Percentiles rank a stretch among this genome's conserved stretches.
Conservation (phyloP, 495 filamentous ascomycete species). For the Pseudotulostoma volvatum region DNA sequence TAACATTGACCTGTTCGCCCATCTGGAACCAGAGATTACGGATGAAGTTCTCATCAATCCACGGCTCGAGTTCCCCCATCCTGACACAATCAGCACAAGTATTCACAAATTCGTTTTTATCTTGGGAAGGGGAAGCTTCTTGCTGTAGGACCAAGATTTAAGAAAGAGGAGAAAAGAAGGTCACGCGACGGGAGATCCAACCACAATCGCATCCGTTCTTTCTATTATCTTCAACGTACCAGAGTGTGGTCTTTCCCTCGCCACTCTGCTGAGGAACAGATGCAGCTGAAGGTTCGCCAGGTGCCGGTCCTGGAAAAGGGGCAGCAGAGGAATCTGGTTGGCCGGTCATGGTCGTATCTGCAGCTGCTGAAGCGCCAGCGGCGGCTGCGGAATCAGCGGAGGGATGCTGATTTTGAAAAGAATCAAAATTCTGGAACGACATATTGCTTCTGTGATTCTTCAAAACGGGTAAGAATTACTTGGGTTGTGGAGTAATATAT, state of each 20-base stretch:
- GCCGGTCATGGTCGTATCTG: slow-evolving; percentile 34
- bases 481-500: no score
- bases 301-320: slow-evolving; percentile 36
- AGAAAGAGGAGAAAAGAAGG: no score
- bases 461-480: neutral
- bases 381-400: slow-evolving; percentile 36
- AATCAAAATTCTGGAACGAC: slow-evolving; percentile 47
- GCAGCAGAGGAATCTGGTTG: slow-evolving; percentile 39
- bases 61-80: slow-evolving; percentile 99
- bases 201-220: neutral
- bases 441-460: slow-evolving; percentile 13
- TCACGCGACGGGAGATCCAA: no score
- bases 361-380: slow-evolving; percentile 34
- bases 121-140: no score
- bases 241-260: slow-evolving; percentile 68
- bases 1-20: slow-evolving; percentile 90
- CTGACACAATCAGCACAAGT: no score
- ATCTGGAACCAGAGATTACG: slow-evolving; percentile 83
- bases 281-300: slow-evolving; percentile 35
- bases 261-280: slow-evolving; percentile 37
- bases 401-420: slow-evolving; percentile 37
- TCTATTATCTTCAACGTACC: slow-evolving; percentile 36
- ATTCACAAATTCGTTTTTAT: no score
- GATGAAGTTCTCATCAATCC: slow-evolving; percentile 99
- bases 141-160: no score